Conservation (phyloP, 2,329 filamentous ascomycete species). For the Hypoxylon sp. region DNA sequence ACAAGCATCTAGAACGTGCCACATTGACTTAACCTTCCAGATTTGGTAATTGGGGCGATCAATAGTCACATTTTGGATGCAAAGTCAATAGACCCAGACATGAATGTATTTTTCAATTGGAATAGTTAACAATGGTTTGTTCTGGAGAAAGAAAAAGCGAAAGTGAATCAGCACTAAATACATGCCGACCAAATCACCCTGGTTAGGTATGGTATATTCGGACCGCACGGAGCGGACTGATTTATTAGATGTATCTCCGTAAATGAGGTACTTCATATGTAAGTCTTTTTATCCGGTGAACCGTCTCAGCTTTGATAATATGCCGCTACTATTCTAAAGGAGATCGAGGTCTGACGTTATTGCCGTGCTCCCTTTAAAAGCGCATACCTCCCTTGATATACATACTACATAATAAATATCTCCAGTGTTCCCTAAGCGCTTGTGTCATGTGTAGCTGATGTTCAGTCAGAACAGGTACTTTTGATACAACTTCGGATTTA, state of each 20-base stretch:
- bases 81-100: slow-evolving; percentile 11
- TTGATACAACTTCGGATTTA: too few relatives aligned
- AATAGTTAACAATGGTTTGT: not conserved
- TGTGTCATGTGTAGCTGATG: too few relatives aligned
- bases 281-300: slow-evolving; percentile 19
- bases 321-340: too few relatives aligned
- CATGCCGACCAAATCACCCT: slow-evolving; percentile 16
- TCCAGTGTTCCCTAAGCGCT: too few relatives aligned
- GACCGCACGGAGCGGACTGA: slow-evolving; percentile 17
- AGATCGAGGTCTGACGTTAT: too few relatives aligned
- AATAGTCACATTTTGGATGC: slow-evolving; percentile 8
- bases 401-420: too few relatives aligned
- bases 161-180: slow-evolving; percentile 6
- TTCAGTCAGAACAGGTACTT: too few relatives aligned
- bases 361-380: too few relatives aligned
- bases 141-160: not conserved
- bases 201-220: slow-evolving; percentile 31
- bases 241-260: slow-evolving; percentile 11
- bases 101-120: slow-evolving; percentile 5
- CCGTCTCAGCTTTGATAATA: too few relatives aligned
- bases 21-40: slow-evolving; percentile 18
- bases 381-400: too few relatives aligned
- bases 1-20: too few relatives aligned
- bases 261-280: slow-evolving; percentile 14
- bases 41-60: slow-evolving; percentile 24